Evolutionary conservation across 805 yeast genomes (phyloP), one percentile per base, ranked within the genome.

Genomic region (Cyberlindnera xishuangbannaensis): DNA sequence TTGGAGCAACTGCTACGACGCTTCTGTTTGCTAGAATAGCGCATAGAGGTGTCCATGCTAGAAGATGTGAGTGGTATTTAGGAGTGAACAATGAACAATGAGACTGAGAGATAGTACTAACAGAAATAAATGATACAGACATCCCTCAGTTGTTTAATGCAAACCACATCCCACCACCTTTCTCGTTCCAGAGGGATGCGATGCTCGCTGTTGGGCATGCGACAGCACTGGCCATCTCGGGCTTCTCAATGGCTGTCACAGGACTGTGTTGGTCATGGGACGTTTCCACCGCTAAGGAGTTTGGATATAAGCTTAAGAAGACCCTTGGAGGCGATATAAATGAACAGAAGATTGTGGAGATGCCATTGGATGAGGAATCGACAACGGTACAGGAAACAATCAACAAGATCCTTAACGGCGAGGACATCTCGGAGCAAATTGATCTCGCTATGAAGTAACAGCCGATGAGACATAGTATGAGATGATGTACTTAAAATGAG

Each of bases 91-190:
- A n/a, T n/a, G n/a, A n/a, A n/a, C n/a, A n/a, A n/a, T n/a, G n/a
- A n/a, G n/a, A n/a, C n/a, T n/a, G n/a, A n/a, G n/a, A n/a, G n/a
- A n/a, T n/a, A n/a, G n/a, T n/a, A n/a, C n/a, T n/a, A n/a, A n/a
- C 5, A 15, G 42, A 43, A 47, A 42, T 40, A 43, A 48, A 18
- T 12, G 20, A 8, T 8, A 32, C 62, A 72, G 44, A 76, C 47
- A 58, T 76, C 6, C 96, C 96, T 7, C 70, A 69, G 27, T 66
- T 78, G 48, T 88, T 83, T 58, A 87, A 84, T 48, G 85, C 88
- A 10, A 87, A 87, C 58, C 90, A 86, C 49, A 71, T 75, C 37
- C 94, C 94, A 2, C 95, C 95, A 5, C 67, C 76, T n/a, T 82
- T 79, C 50, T 79, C 83, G 19, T 78, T 83, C 53, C 76, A 83